Base-by-base conservation (phyloP, 345 rosid species). In the Populus ilicifolia region DNA sequence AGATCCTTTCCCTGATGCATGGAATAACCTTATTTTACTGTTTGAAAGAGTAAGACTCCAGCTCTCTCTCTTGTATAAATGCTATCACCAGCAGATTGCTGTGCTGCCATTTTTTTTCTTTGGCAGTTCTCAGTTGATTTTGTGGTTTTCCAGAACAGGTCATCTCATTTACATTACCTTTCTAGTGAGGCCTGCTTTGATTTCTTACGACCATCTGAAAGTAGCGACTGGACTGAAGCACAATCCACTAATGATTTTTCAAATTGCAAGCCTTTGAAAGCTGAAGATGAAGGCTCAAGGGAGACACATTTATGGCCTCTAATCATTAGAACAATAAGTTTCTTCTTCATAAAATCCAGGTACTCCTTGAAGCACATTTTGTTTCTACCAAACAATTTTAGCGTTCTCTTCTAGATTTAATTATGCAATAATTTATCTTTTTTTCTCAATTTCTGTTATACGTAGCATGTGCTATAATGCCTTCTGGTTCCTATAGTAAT, bases 1-100 rank as follows among this genome's bases (percentile, higher is more conserved):
- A 83, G 99, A 96, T 70, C 98, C 96, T 67, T 96, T 96, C 75
- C 98, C 94, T 29, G 97, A 94, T 86, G 93, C 98, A 63, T 84
- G 84, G 86, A 85, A 89, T 81, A 96, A 96, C 89, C 96, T 96
- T 59, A 66, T 82, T 74, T 79, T 88, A 75, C 84, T 91, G 75
- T 91, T 93, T 73, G 98, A 96, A 84, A 91, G 86, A 88, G 99
- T 96, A 86, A 89, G 84, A 18, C 62, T 66, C 64, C 5, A 29
- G 16, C 36, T n/a, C 25, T n/a, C 2, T 56, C 29, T 52, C 56
- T 12, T 61, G 20, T 20, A 69, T 78, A 17, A 36, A 75, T 46
- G 77, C 21, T 75, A 69, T 75, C 68, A 25, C 14, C 52, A 35
- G 21, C 17, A 25, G n/a, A 29, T 73, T 68, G 52, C 18, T 67